These are phyloP conservation scores for Zygnema circumcarinatum DNA, from an alignment of 139 green algal genomes.

Conservation along the genomic window DNA sequence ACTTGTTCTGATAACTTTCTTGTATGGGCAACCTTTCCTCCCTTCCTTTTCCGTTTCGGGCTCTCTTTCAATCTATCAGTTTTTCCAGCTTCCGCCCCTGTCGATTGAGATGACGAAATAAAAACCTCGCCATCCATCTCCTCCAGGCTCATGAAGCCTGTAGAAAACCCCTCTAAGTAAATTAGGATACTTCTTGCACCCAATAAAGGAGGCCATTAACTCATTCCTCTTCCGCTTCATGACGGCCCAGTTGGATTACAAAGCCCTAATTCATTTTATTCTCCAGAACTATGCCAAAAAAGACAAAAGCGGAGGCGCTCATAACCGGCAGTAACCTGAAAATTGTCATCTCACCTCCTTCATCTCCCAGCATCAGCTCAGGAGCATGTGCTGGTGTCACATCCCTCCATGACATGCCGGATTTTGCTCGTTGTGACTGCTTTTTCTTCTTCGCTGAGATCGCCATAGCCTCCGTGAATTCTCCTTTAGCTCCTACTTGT, in stretches of 20 bases:
- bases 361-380: constrained; percentile 27
- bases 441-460: not conserved
- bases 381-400: constrained; percentile 22
- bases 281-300: no score
- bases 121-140: constrained; percentile 40
- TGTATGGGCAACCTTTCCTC: not conserved
- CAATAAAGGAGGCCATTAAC: no score
- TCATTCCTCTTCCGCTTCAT: no score
- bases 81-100: not conserved
- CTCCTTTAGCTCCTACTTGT: no score
- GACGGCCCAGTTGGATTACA: no score
- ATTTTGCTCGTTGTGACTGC: not conserved
- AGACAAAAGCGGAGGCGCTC: no score
- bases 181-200: not conserved
- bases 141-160: constrained; percentile 45
- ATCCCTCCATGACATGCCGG: constrained; percentile 12
- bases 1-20: not conserved
- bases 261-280: no score
- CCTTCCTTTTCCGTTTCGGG: not conserved
- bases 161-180: not conserved
- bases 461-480: not conserved
- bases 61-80: not conserved
- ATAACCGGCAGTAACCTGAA: not conserved
- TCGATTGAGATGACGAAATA: constrained; percentile 8
- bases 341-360: constrained; percentile 17